These are phyloP conservation scores for Stagonosporopsis chrysanthemi DNA, from an alignment of 2,329 filamentous ascomycete genomes.

Conservation along the genomic window DNA sequence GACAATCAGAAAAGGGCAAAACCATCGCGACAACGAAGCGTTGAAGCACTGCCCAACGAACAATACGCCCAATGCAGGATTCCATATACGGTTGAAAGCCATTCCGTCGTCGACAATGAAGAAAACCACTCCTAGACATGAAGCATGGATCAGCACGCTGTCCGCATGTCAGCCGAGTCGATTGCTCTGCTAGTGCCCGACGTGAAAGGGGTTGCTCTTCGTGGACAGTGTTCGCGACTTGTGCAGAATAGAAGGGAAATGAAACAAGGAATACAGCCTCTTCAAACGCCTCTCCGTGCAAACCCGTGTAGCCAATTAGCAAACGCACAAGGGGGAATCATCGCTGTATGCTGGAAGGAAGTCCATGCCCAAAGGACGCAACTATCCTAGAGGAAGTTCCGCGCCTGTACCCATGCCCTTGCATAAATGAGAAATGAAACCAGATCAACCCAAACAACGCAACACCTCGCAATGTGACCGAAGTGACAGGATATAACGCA, in stretches of 20 bases:
- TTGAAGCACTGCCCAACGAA: conserved; percentile 28
- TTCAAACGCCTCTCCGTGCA: conserved; percentile 42
- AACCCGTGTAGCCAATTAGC: conserved; percentile 40
- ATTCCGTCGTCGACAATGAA: conserved; percentile 34
- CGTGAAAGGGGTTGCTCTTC: conserved; percentile 17
- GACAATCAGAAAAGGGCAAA: conserved; percentile 14
- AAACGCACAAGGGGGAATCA: conserved; percentile 55
- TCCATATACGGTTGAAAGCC: conserved; percentile 12
- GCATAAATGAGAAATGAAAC: conserved; percentile 45
- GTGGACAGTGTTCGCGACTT: conserved; percentile 1
- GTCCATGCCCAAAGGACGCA: conserved; percentile 46
- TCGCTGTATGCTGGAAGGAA: conserved; percentile 54
- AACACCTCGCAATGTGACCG: conserved; percentile 53
- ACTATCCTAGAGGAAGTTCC: conserved; percentile 43
- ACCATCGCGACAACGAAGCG: conserved; percentile 19
- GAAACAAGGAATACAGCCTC: conserved; percentile 23
- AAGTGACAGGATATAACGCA: conserved; percentile 52
- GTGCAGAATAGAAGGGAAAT: conserved; percentile 8
- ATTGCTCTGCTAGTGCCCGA: conserved; percentile 9
- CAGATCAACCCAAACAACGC: conserved; percentile 42
- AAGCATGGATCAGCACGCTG: neutral
- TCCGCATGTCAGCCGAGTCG: conserved; percentile 3
- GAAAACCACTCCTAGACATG: neutral
- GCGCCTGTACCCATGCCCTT: conserved; percentile 52
- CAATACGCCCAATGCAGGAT: conserved; percentile 35